Conservation (phyloP, 208 protist species). For the Acanthamoeba lenticulata region DNA sequence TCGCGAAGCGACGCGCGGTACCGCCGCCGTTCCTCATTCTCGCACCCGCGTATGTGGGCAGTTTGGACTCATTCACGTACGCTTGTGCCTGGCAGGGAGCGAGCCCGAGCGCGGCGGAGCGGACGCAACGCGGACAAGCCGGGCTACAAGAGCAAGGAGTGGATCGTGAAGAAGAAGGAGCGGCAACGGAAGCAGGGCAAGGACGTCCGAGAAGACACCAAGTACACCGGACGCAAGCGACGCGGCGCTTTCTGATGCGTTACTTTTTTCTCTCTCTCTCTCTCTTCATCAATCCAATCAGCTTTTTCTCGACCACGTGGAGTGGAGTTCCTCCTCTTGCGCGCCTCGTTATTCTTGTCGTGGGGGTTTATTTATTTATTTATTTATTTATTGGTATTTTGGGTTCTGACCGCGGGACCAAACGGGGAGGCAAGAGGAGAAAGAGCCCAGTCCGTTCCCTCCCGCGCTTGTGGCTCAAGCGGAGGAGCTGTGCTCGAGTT, state of each 20-base stretch:
- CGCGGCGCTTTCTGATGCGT: conserved; percentile 89
- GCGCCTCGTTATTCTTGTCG: too few species aligned
- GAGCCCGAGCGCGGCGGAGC: not conserved
- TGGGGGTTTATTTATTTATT: too few species aligned
- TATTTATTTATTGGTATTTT: too few species aligned
- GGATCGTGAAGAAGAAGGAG: conserved; percentile 97
- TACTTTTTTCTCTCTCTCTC: not conserved
- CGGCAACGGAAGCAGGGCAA: conserved; percentile 92
- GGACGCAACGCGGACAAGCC: not conserved
- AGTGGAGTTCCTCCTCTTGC: too few species aligned
- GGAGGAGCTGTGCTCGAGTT: not conserved
- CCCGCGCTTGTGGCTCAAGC: too few species aligned
- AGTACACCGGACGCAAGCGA: conserved; percentile 96
- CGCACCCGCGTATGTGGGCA: not conserved
- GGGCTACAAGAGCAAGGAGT: conserved; percentile 90
- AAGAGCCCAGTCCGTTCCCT: too few species aligned
- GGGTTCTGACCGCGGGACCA: too few species aligned
- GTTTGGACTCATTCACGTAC: not conserved
- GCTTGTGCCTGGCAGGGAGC: not conserved
- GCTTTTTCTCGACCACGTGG: too few species aligned
- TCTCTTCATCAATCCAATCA: not conserved
- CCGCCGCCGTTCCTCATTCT: not conserved
- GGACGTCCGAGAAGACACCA: conserved; percentile 91
- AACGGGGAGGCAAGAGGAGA: too few species aligned
- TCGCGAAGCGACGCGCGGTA: not conserved